Percentiles rank a stretch among this genome's conserved stretches.
Evolutionary conservation across 2,329 filamentous ascomycete species (phyloP).

Genomic region (Colletotrichum higginsianum): DNA sequence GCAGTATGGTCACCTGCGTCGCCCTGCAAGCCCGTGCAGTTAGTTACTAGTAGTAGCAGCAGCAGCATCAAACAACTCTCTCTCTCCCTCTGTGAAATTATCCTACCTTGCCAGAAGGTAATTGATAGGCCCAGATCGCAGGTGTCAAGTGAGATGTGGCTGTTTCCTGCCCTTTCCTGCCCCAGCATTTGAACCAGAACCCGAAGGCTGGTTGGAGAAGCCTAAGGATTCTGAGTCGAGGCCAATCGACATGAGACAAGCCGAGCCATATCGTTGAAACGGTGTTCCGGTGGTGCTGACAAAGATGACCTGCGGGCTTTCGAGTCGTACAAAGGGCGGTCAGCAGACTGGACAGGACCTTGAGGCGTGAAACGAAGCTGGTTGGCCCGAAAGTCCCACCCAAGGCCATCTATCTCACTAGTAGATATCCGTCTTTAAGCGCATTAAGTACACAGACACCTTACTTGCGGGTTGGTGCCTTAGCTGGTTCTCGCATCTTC

Average conservation of each 20-base stretch:
- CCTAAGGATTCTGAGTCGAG: background rate
- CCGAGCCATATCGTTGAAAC: slow-evolving; percentile 25
- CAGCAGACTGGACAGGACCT: slow-evolving; percentile 4
- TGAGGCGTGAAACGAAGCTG: background rate
- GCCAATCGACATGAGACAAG: slow-evolving; percentile 34
- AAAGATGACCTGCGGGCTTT: background rate
- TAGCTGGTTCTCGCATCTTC: background rate
- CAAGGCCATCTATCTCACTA: background rate
- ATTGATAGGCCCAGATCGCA: slow-evolving; percentile 4
- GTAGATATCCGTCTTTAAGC: background rate
- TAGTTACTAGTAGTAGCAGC: slow-evolving; percentile 13
- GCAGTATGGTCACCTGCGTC: slow-evolving; percentile 38
- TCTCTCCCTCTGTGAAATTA: background rate
- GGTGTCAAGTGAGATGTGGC: background rate
- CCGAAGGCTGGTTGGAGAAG: slow-evolving; percentile 2
- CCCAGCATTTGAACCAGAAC: slow-evolving; percentile 21
- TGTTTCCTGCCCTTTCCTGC: slow-evolving; percentile 8
- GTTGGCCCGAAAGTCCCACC: slow-evolving; percentile 6
- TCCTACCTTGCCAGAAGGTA: background rate
- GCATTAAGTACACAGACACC: no score
- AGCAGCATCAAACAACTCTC: background rate
- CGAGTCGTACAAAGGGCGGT: slow-evolving; percentile 16
- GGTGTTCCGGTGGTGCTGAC: slow-evolving; percentile 4
- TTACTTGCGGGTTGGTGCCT: background rate
- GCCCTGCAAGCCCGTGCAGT: slow-evolving; percentile 27